Conservation (phyloP, 2,329 filamentous ascomycete species). For the Thelonectria discophora region DNA sequence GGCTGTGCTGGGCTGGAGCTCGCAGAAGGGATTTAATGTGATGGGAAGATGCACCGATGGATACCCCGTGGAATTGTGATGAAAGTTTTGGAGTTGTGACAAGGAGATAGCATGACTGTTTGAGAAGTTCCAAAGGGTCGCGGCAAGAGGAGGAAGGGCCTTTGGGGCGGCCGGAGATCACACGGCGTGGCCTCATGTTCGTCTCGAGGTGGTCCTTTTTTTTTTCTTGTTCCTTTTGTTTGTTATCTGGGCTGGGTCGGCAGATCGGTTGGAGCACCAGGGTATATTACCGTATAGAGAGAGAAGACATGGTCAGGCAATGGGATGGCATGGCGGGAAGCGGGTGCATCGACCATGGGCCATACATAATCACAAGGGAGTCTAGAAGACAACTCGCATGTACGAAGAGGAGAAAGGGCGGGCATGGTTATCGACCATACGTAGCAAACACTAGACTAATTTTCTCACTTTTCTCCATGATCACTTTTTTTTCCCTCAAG, state of each 20-base stretch:
- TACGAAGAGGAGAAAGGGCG: too few species aligned
- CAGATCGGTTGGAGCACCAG: conserved; percentile 20
- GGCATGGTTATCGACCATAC: background rate
- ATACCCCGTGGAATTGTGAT: conserved; percentile 34
- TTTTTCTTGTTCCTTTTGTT: conserved; percentile 14
- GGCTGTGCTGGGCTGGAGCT: conserved; percentile 8
- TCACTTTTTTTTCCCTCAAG: too few species aligned
- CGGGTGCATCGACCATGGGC: background rate
- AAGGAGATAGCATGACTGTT: conserved; percentile 9
- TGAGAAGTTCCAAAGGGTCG: conserved; percentile 13
- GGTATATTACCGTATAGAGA: conserved; percentile 5
- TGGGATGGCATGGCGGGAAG: background rate
- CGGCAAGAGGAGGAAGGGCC: background rate
- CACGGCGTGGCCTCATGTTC: conserved; percentile 1
- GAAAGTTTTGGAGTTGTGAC: conserved; percentile 14
- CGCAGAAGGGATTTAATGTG: conserved; percentile 15
- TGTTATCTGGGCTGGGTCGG: conserved; percentile 9
- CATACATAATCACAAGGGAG: background rate
- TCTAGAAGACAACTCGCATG: background rate
- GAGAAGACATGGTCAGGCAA: conserved; percentile 7
- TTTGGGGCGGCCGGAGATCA: background rate
- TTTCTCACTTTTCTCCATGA: background rate
- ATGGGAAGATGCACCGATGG: conserved; percentile 31
- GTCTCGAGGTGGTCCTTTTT: background rate
- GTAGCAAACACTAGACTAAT: background rate